Evolutionary conservation across 495 filamentous ascomycete species (phyloP).

Genomic region (Aspergillus diversus): DNA sequence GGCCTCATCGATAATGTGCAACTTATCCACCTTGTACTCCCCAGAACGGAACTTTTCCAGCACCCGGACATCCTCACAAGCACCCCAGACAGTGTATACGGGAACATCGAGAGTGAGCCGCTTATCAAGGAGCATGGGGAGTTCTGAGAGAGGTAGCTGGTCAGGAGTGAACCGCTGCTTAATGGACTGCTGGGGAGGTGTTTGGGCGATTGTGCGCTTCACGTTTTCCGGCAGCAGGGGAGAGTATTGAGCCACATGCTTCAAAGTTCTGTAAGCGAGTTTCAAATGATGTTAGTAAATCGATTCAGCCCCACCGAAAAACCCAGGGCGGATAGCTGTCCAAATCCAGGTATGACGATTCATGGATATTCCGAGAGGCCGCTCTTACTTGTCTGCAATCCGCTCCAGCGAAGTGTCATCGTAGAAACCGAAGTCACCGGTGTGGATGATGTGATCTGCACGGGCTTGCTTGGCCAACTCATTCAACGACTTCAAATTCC

Average conservation of each 20-base stretch:
- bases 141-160: slow-evolving; percentile 91
- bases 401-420: slow-evolving; percentile 94
- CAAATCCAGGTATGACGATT: not conserved
- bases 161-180: slow-evolving; percentile 80
- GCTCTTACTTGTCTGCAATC: slow-evolving; percentile 95
- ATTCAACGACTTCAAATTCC: slow-evolving; percentile 93
- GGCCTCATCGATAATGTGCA: slow-evolving; percentile 98
- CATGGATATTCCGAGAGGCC: slow-evolving; percentile 3
- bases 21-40: slow-evolving; percentile 96
- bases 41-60: slow-evolving; percentile 97
- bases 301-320: not conserved
- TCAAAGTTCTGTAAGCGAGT: slow-evolving; percentile 72
- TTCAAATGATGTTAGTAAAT: slow-evolving; percentile 17
- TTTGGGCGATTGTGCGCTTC: slow-evolving; percentile 81
- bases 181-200: slow-evolving; percentile 63
- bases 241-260: slow-evolving; percentile 98
- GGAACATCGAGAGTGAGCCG: slow-evolving; percentile 89
- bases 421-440: slow-evolving; percentile 99
- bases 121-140: slow-evolving; percentile 88
- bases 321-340: not conserved
- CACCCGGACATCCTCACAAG: slow-evolving; percentile 97
- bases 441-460: slow-evolving; percentile 96
- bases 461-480: slow-evolving; percentile 90
- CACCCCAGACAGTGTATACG: slow-evolving; percentile 99
- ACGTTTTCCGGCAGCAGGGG: slow-evolving; percentile 85